A percentile compares a stretch with the other conserved stretches of the same genome.
These are phyloP conservation scores for Sporothrix dimorphospora DNA, from an alignment of 2,329 filamentous ascomycete genomes.

Conservation along the genomic window DNA sequence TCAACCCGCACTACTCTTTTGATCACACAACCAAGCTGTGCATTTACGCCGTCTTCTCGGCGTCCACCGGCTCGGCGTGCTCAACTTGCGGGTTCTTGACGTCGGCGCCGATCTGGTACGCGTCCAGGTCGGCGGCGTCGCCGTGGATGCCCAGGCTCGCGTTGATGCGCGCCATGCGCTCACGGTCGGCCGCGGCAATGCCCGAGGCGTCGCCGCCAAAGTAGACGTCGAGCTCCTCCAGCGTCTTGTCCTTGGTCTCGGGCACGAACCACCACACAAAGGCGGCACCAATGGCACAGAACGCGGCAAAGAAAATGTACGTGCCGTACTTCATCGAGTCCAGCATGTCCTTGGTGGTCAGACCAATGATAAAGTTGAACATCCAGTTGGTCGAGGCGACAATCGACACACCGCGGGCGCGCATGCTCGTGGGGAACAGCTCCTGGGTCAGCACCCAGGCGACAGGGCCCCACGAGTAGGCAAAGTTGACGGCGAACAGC, in stretches of 20 bases:
- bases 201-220: constrained; percentile 28
- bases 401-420: constrained; percentile 34
- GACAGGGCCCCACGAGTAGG: constrained; percentile 32
- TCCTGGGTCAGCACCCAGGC: constrained; percentile 40
- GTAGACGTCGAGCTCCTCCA: constrained; percentile 68
- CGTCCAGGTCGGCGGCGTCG: background rate
- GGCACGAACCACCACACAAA: constrained; percentile 57
- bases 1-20: background rate
- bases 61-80: background rate
- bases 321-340: constrained; percentile 52
- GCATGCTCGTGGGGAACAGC: constrained; percentile 39
- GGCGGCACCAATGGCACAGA: constrained; percentile 50
- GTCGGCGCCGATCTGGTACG: background rate
- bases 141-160: constrained; percentile 38
- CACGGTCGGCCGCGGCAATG: constrained; percentile 24
- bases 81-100: too few species aligned
- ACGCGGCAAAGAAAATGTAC: constrained; percentile 60
- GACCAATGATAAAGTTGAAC: constrained; percentile 53
- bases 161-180: constrained; percentile 28
- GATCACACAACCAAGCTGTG: too few species aligned
- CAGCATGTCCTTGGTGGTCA: constrained; percentile 50
- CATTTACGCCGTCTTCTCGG: background rate
- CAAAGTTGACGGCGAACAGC: constrained; percentile 31
- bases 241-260: constrained; percentile 64
- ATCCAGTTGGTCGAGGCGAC: constrained; percentile 50